A percentile compares a stretch with the other conserved stretches of the same genome.
Evolutionary conservation across 2,329 filamentous ascomycete species (phyloP).

Genomic region (Ilyonectria mors-panacis): DNA sequence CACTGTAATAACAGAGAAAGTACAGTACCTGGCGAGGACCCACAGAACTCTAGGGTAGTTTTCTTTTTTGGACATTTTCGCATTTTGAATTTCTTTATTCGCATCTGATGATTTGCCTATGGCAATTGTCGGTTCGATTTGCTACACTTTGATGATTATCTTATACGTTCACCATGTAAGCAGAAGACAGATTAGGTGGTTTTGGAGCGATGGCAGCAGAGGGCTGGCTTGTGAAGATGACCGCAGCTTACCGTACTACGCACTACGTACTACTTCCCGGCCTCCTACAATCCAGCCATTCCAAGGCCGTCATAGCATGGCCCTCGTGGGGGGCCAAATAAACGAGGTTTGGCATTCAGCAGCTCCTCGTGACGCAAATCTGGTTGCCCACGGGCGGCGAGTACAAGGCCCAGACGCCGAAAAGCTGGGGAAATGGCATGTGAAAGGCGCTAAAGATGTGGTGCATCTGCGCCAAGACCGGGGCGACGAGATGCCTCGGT

Average conservation of each 20-base stretch:
- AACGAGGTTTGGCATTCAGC: neutral
- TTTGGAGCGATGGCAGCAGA: neutral
- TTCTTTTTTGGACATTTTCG: neutral
- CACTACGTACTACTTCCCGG: neutral
- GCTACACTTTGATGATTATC: neutral
- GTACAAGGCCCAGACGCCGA: constrained; percentile 36
- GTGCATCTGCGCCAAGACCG: constrained; percentile 38
- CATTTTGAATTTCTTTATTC: neutral
- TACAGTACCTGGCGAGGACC: neutral
- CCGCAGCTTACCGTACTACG: neutral
- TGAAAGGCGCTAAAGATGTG: constrained; percentile 48
- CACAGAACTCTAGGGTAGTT: constrained; percentile 1
- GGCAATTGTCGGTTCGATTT: neutral
- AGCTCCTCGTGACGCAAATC: constrained; percentile 40
- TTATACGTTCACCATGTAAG: neutral
- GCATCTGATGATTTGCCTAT: neutral
- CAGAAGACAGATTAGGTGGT: neutral
- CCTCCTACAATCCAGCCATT: neutral
- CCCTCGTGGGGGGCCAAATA: neutral
- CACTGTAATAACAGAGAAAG: neutral
- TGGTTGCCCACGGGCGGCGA: constrained; percentile 8
- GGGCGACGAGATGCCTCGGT: constrained; percentile 53
- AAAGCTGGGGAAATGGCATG: constrained; percentile 50
- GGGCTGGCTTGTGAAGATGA: constrained; percentile 6
- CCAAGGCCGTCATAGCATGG: no score